These are phyloP conservation scores for Candida berthetii DNA, from an alignment of 805 yeast genomes.

Conservation along the genomic window DNA sequence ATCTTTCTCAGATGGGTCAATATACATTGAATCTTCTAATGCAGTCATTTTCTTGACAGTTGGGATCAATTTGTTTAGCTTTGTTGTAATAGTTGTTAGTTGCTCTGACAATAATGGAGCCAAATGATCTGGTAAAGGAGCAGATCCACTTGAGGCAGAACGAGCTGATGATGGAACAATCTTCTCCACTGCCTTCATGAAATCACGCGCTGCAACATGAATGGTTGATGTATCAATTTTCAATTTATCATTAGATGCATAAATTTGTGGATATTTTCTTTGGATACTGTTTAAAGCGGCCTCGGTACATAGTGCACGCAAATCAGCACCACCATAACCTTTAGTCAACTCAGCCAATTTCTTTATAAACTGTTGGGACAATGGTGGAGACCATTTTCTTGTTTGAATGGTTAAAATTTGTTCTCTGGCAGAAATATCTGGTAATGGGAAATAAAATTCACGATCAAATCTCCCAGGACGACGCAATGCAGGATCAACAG, in stretches of 20 bases:
- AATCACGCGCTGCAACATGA: conserved; percentile 74
- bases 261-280: conserved; percentile 89
- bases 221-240: conserved; percentile 66
- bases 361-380: conserved; percentile 48
- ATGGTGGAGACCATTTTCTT: conserved; percentile 78
- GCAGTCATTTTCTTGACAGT: conserved; percentile 43
- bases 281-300: conserved; percentile 92
- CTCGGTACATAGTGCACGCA: conserved; percentile 91
- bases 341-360: conserved; percentile 77
- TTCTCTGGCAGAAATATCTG: conserved; percentile 72
- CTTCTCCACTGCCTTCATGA: conserved; percentile 77
- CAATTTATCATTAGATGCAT: conserved; percentile 66
- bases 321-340: conserved; percentile 98
- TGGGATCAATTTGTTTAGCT: conserved; percentile 59
- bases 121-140: conserved; percentile 74
- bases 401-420: conserved; percentile 84
- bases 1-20: conserved; percentile 50
- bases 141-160: conserved; percentile 64
- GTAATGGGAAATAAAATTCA: conserved; percentile 93
- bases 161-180: conserved; percentile 92
- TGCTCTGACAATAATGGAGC: conserved; percentile 55
- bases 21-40: conserved; percentile 64
- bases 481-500: conserved; percentile 96
- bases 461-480: conserved; percentile 97
- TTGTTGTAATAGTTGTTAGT: conserved; percentile 36